Evolutionary conservation across 768 basidiomycete genomes (phyloP), one percentile per base, ranked within the genome.

Genomic region (Tulasnella calospora): DNA sequence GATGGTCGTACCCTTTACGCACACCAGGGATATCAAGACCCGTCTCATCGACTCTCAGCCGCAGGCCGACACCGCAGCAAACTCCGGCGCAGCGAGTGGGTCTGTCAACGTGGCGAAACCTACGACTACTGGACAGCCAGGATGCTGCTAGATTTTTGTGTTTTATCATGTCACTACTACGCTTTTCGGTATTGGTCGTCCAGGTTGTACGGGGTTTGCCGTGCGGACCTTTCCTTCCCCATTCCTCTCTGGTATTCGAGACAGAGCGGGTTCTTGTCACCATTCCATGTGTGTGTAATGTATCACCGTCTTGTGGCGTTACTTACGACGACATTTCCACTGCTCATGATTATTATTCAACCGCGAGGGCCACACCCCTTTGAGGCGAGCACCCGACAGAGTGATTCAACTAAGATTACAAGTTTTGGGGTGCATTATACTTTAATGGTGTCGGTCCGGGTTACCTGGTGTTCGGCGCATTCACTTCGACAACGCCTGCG

Each of bases 41-140:
- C 94, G 98, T 71, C 88, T 99, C 81, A 98, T 99, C 83, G 98
- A 99, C 85, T 95, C 96, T 19, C 93, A 94, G 85, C 91, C 89
- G 33, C 92, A 93, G 71, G 75, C 79, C 33, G 57, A 61, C 8
- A 30, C 61, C n/a, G 6, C 74, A 27, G 57, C 77, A 23, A 61
- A n/a, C 47, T n/a, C 51, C 19, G 79, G 71, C 33, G 76, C 70
- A 19, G 46, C 57, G 19, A 21, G 27, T 35, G 67, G 73, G 21
- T 73, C 78, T 15, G 78, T 79, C 78, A 79, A 79, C 57, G 78
- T 79, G 33, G 57, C 73, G 38, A 41, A 69, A n/a, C 44, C 78
- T 21, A 55, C 40, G 35, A 75, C 78, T 8, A 3, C 61, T 35
- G 51, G 74, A 30, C n/a, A 76, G 51, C 2, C 2, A 76, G 71